Percentiles rank a stretch among this genome's conserved stretches.
Evolutionary conservation across 2,329 filamentous ascomycete species (phyloP).

Genomic region (Diaporthe eres): DNA sequence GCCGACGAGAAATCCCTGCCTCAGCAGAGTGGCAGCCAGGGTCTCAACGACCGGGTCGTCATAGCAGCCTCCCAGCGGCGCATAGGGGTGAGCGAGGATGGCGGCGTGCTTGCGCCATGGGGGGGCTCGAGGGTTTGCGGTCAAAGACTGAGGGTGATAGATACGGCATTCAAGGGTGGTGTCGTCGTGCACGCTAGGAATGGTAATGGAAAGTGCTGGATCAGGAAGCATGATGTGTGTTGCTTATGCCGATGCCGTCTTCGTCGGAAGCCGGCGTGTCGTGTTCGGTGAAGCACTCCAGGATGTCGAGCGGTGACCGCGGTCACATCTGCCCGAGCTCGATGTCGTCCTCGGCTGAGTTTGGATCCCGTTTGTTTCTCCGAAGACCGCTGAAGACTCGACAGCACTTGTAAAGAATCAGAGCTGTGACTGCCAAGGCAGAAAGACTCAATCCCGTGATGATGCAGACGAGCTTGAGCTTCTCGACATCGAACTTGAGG

Average conservation of each 20-base stretch:
- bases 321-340: conserved; percentile 8
- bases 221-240: conserved; percentile 63
- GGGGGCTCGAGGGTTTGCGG: conserved; percentile 49
- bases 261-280: background rate
- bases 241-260: background rate
- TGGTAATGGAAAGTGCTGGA: conserved; percentile 76
- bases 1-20: conserved; percentile 79
- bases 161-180: conserved; percentile 84
- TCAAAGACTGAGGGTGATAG: conserved; percentile 75
- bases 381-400: background rate
- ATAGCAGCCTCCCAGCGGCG: conserved; percentile 85
- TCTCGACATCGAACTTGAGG: background rate
- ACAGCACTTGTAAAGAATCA: background rate
- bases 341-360: background rate
- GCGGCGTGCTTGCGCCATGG: conserved; percentile 66
- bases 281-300: conserved; percentile 14
- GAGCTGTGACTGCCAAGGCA: background rate
- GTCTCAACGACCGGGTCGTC: conserved; percentile 86
- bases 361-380: background rate
- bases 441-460: background rate
- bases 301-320: background rate
- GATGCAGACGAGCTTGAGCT: background rate
- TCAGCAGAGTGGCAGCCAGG: conserved; percentile 75
- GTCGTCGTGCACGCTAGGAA: conserved; percentile 92
- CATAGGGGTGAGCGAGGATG: conserved; percentile 91